Percentiles rank a stretch among this genome's conserved stretches.
Conservation (phyloP, 202 grass and related monocot genomes). For the Saccharum hybrid region DNA sequence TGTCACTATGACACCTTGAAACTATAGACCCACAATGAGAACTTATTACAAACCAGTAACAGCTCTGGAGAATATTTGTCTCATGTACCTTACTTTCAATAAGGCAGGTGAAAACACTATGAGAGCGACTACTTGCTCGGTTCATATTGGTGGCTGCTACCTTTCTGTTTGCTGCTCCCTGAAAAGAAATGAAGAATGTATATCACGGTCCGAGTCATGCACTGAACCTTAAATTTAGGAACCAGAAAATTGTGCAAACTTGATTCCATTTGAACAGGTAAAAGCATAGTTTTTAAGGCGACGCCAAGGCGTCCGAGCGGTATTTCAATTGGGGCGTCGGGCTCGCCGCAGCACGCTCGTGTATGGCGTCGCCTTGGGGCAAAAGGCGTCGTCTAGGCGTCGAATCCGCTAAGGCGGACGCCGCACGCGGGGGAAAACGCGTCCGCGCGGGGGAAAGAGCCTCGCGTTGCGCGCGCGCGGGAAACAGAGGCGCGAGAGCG, state of each 20-base stretch:
- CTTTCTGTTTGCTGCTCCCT: constrained; percentile 96
- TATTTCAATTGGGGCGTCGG: no score
- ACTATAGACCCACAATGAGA: background rate
- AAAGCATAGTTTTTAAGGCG: no score
- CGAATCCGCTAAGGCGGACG: no score
- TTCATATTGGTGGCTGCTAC: constrained; percentile 99
- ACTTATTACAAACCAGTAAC: constrained; percentile 24
- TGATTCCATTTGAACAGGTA: background rate
- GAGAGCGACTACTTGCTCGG: constrained; percentile 92
- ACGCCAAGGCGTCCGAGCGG: no score
- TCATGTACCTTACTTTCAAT: constrained; percentile 95
- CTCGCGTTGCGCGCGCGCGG: no score
- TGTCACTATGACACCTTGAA: background rate
- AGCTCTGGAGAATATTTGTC: constrained; percentile 24
- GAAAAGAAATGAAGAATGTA: constrained; percentile 45
- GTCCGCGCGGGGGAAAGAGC: no score
- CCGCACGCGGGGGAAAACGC: no score
- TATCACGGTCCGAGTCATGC: background rate
- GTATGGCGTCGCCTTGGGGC: no score
- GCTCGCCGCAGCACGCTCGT: no score
- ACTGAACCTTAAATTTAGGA: constrained; percentile 28
- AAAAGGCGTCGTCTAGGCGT: no score
- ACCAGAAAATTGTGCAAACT: constrained; percentile 2
- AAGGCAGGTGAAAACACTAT: constrained; percentile 96
- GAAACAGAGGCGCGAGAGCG: no score